Base-by-base conservation (phyloP, 257 asterid genomes). In the Agastache rugosa region DNA sequence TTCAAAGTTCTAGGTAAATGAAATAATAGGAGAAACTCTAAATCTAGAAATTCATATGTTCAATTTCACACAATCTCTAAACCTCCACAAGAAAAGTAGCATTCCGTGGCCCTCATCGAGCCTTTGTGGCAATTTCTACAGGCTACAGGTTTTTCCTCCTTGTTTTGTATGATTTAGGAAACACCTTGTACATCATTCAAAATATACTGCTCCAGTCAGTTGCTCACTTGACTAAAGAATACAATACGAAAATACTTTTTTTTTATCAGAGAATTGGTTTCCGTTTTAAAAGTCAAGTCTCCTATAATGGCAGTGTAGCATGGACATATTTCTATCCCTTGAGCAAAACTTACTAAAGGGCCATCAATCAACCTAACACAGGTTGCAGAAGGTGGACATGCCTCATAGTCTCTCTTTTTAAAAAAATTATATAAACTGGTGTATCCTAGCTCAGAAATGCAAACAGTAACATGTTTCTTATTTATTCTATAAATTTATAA, bases 261-360 rank as follows among this genome's bases (percentile, higher is more conserved):
- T 19, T 61, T 58, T 23, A 77, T n/a, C 34, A 61, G 41, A 35
- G 51, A 50, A 37, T 34, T 15, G 19, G 76, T 8, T 7, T 23
- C 19, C 16, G 31, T 44, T 48, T 59, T 7, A 64, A 63, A 63
- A 34, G 25, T 66, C 56, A 56, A 55, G 67, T 45, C 44, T 45
- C 50, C 77, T 72, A 61, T 60, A 10, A 60, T 10, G 42, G 42
- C 8, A 29, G 12, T 53, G n/a, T 23, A 25, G 53, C 25, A 69
- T 19, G 11, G 58, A 63, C 42, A 19, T n/a, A n/a, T n/a, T 17
- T 12, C 8, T 50, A 63, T 11, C 17, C 48, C 27, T 37, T 29
- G 5, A 14, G n/a, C 51, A 45, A 45, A 45, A 11, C 51, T 11
- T 45, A 14, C 51, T 45, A 45, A 45, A 2, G n/a, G 51, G n/a